Evolutionary conservation across 2,329 filamentous ascomycete genomes (phyloP).

Genomic region (Annulohypoxylon truncatum): DNA sequence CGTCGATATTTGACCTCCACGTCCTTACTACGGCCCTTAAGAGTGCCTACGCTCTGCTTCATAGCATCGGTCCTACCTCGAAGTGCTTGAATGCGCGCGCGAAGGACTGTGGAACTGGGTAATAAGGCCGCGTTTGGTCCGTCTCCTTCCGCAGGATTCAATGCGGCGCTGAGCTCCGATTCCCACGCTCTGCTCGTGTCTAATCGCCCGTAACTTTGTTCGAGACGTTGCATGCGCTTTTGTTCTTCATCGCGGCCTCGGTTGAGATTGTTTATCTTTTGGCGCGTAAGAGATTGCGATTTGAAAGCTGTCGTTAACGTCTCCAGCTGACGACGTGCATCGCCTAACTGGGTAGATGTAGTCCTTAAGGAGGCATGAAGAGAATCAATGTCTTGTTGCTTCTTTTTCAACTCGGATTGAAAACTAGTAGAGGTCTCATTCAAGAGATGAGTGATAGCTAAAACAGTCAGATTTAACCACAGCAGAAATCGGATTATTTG

Average conservation of each 20-base stretch:
- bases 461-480: constrained; percentile 48
- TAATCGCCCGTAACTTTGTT: constrained; percentile 57
- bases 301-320: constrained; percentile 73
- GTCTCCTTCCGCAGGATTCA: constrained; percentile 46
- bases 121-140: constrained; percentile 59
- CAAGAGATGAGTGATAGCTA: constrained; percentile 85
- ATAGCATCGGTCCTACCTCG: constrained; percentile 75
- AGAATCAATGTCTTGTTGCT: constrained; percentile 84
- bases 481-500: neutral
- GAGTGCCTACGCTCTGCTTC: constrained; percentile 72
- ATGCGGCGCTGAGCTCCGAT: constrained; percentile 60
- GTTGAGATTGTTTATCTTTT: constrained; percentile 82
- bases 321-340: constrained; percentile 80
- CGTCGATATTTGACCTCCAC: constrained; percentile 88
- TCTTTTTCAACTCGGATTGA: constrained; percentile 81
- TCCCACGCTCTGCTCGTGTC: constrained; percentile 65
- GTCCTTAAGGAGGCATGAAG: constrained; percentile 85
- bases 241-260: constrained; percentile 79
- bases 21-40: constrained; percentile 84
- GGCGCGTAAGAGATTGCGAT: constrained; percentile 72
- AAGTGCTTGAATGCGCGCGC: constrained; percentile 77
- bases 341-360: constrained; percentile 80
- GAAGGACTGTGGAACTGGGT: constrained; percentile 70
- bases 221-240: constrained; percentile 60
- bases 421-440: constrained; percentile 83